phyloP scores from a whole-genome alignment of 192 early-diverging fungal genomes.

The Gonapodya prolifera region DNA sequence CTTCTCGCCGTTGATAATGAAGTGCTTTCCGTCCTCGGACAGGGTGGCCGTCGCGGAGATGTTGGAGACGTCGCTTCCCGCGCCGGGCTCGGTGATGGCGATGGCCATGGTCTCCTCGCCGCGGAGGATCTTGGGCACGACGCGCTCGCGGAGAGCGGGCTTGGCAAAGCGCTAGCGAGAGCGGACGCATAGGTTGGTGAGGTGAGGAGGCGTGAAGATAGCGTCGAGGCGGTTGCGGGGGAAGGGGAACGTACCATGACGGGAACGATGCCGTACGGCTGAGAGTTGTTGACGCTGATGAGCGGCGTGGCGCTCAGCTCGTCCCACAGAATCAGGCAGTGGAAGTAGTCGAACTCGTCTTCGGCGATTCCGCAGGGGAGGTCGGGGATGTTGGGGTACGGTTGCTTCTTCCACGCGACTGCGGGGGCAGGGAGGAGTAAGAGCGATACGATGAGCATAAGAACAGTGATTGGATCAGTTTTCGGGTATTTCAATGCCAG shows the following conservation, averaged over 20 bases:
- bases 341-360: constrained; percentile 3
- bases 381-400: not conserved
- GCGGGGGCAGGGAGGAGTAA: too few relatives aligned
- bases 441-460: too few relatives aligned
- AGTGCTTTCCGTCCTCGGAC: constrained; percentile 43
- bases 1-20: constrained; percentile 59
- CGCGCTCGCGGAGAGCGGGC: constrained; percentile 48
- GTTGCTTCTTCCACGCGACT: not conserved
- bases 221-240: too few relatives aligned
- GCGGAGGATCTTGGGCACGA: constrained; percentile 46
- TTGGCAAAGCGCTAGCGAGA: constrained; percentile 25
- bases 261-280: constrained; percentile 1
- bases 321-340: constrained; percentile 5
- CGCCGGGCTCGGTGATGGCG: constrained; percentile 65
- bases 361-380: not conserved
- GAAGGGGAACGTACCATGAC: not conserved
- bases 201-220: too few relatives aligned
- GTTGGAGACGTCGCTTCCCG: constrained; percentile 62
- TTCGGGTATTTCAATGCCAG: too few relatives aligned
- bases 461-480: too few relatives aligned
- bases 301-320: not conserved
- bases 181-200: too few relatives aligned
- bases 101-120: constrained; percentile 70
- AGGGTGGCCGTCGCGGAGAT: constrained; percentile 51
- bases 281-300: not conserved